Percentiles rank a stretch among this genome's conserved stretches.
phyloP scores from a whole-genome alignment of 164 flowering plant genomes.

The Piper betle region DNA sequence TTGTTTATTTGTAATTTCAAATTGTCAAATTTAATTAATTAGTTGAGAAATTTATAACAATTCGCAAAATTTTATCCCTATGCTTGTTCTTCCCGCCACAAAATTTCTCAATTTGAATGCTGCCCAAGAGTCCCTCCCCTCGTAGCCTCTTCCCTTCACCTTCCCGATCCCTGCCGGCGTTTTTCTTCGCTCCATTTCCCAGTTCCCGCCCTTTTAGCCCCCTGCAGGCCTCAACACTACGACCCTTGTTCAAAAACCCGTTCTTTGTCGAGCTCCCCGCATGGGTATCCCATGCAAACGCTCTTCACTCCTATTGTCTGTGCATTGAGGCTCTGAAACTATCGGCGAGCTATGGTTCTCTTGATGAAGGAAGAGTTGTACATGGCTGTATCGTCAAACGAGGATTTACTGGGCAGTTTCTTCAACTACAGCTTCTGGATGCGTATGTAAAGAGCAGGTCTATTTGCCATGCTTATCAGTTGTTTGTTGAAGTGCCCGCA shows the following conservation, averaged over 20 bases:
- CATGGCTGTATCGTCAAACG: slow-evolving; percentile 27
- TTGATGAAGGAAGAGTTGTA: slow-evolving; percentile 26
- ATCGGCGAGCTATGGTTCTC: slow-evolving; percentile 21
- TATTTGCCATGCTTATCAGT: slow-evolving; percentile 16
- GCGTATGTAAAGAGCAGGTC: slow-evolving; percentile 30
- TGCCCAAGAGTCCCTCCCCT: neutral
- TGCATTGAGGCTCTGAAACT: slow-evolving; percentile 23
- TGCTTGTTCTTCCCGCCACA: too few relatives aligned
- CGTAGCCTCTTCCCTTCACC: neutral
- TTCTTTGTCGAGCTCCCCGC: slow-evolving; percentile 6
- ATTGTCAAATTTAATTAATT: too few relatives aligned
- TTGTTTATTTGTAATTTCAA: too few relatives aligned
- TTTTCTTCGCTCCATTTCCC: neutral
- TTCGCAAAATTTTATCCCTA: too few relatives aligned
- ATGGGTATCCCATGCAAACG: slow-evolving; percentile 4
- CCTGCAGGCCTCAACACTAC: neutral
- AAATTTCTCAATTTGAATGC: too few relatives aligned
- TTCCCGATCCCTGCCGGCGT: neutral
- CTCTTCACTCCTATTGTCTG: slow-evolving; percentile 4
- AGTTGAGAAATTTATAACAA: too few relatives aligned
- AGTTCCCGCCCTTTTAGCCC: neutral
- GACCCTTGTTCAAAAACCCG: too few relatives aligned
- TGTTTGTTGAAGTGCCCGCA: slow-evolving; percentile 49
- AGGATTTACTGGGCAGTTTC: slow-evolving; percentile 16
- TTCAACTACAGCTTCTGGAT: slow-evolving; percentile 31